A percentile compares a stretch with the other conserved stretches of the same genome.
Conservation (phyloP, 1,139 yeast genomes). For the Protomyces lactucae-debilis region DNA sequence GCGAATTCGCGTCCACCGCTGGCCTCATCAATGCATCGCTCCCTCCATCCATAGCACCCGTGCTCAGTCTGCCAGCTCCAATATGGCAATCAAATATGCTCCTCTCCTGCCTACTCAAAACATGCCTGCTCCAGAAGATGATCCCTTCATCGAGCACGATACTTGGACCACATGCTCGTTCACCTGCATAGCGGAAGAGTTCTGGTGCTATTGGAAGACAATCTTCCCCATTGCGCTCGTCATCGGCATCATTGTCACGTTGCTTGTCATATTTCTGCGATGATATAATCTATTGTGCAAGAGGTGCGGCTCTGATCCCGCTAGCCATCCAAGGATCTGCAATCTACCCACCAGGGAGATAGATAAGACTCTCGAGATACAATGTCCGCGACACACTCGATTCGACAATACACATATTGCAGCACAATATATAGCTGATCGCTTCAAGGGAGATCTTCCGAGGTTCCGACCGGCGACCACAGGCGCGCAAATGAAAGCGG, state of each 20-base stretch:
- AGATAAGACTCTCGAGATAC: too few species aligned
- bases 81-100: conserved; percentile 2
- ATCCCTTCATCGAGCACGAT: conserved; percentile 20
- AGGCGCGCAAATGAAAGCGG: too few species aligned
- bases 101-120: conserved; percentile 21
- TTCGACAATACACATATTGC: too few species aligned
- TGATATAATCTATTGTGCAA: not conserved
- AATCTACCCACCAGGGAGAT: too few species aligned
- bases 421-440: too few species aligned
- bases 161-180: conserved; percentile 14
- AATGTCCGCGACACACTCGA: too few species aligned
- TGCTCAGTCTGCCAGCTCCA: not conserved
- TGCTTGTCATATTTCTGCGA: conserved; percentile 5
- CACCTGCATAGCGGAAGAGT: conserved; percentile 18
- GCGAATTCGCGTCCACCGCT: not conserved
- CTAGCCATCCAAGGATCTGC: too few species aligned
- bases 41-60: not conserved
- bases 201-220: conserved; percentile 27
- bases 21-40: not conserved
- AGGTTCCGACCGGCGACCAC: too few species aligned
- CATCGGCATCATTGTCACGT: conserved; percentile 8
- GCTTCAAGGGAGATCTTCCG: too few species aligned
- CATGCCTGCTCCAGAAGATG: conserved; percentile 19
- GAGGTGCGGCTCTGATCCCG: too few species aligned
- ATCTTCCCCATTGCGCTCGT: conserved; percentile 21